A percentile compares a stretch with the other conserved stretches of the same genome.
Evolutionary conservation across 768 basidiomycete genomes (phyloP).

Genomic region (Lactarius evosmus): DNA sequence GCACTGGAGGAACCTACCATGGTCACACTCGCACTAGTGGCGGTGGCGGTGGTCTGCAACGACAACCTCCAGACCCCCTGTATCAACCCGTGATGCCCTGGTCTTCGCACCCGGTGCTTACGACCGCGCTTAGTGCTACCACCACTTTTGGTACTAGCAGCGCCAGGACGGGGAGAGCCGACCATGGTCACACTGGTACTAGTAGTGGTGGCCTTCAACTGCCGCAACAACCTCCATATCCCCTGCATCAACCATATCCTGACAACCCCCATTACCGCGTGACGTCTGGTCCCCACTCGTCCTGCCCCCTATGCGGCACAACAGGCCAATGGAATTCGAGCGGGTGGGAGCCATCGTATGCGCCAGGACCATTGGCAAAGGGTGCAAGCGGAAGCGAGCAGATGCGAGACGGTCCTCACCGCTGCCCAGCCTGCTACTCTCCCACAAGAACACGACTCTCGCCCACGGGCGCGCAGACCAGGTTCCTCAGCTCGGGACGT

Average conservation of each 20-base stretch:
- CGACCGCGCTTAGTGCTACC: not conserved
- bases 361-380: not conserved
- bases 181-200: no score
- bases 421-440: not conserved
- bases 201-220: no score
- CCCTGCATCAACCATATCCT: not conserved
- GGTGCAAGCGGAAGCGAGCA: not conserved
- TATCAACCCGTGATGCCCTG: no score
- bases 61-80: no score
- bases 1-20: not conserved
- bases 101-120: not conserved
- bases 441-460: not conserved
- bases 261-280: not conserved
- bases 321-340: not conserved
- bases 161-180: not conserved
- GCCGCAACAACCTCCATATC: not conserved
- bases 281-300: not conserved
- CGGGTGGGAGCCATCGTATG: not conserved
- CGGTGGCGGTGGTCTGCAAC: no score
- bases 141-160: not conserved
- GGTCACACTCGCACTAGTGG: no score
- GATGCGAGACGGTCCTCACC: not conserved
- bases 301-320: not conserved
- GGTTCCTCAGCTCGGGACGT: not conserved
- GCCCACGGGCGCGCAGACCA: not conserved